phyloP scores from a whole-genome alignment of 805 yeast genomes.

The Hanseniaspora mollemarum region DNA sequence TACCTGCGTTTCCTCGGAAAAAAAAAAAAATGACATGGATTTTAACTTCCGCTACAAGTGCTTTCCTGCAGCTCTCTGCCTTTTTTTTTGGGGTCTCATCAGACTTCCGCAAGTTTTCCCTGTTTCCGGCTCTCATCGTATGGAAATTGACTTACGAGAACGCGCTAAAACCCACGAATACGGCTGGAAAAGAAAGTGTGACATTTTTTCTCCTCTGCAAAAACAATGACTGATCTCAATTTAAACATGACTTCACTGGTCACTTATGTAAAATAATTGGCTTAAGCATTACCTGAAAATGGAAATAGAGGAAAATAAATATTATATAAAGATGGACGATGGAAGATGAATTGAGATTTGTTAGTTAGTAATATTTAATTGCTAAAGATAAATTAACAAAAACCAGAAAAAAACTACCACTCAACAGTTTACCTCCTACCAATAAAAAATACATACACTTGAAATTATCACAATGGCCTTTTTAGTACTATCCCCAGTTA shows the following conservation, averaged over 20 bases:
- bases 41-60: not conserved
- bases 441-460: not conserved
- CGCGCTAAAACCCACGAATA: too few species aligned
- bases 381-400: not conserved
- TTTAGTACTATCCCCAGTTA: slow-evolving; percentile 14
- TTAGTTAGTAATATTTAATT: not conserved
- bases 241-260: not conserved
- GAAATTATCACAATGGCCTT: slow-evolving; percentile 10
- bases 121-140: too few species aligned
- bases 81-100: not conserved
- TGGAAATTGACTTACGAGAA: too few species aligned
- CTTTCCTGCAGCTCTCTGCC: not conserved
- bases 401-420: too few species aligned
- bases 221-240: not conserved
- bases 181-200: not conserved
- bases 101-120: too few species aligned
- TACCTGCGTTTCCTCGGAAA: not conserved
- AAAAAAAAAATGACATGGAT: not conserved
- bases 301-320: too few species aligned
- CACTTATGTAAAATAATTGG: not conserved
- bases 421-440: too few species aligned
- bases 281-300: too few species aligned
- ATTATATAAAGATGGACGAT: too few species aligned
- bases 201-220: not conserved
- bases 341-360: not conserved